Conservation (phyloP, 2,329 filamentous ascomycete genomes). For the Paecilomyces dactylethromorphus region DNA sequence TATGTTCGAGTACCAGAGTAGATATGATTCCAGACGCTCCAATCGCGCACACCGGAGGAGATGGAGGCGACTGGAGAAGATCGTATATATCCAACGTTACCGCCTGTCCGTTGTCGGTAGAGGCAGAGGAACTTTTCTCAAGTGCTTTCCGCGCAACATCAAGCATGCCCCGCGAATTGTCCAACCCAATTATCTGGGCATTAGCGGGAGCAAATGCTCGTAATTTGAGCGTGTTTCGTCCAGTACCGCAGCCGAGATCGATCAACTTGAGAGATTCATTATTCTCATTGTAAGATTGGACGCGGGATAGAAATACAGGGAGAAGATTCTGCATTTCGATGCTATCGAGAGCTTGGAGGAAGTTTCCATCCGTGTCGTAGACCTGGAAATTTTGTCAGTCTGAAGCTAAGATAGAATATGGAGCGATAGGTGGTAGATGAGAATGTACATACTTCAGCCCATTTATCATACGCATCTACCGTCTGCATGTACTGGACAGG, state of each 20-base stretch:
- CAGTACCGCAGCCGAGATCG: slow-evolving; percentile 62
- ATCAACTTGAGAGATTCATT: slow-evolving; percentile 35
- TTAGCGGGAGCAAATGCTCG: slow-evolving; percentile 11
- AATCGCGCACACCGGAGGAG: slow-evolving; percentile 11
- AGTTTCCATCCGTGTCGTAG: slow-evolving; percentile 62
- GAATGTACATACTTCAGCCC: slow-evolving; percentile 23
- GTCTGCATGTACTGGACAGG: slow-evolving; percentile 26
- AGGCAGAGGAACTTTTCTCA: slow-evolving; percentile 4
- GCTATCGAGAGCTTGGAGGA: slow-evolving; percentile 59
- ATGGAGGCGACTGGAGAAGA: slow-evolving; percentile 23
- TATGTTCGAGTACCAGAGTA: slow-evolving; percentile 60
- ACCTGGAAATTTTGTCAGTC: slow-evolving; percentile 23
- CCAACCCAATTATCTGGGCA: slow-evolving; percentile 46
- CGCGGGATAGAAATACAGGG: slow-evolving; percentile 38
- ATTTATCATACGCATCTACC: slow-evolving; percentile 31
- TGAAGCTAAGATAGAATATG: neutral
- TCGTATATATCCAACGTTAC: slow-evolving; percentile 33
- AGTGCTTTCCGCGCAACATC: slow-evolving; percentile 42
- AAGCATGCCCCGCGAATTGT: slow-evolving; percentile 54
- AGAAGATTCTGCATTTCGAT: slow-evolving; percentile 48
- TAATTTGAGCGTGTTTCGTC: slow-evolving; percentile 54
- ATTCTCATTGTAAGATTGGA: slow-evolving; percentile 8
- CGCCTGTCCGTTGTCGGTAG: neutral
- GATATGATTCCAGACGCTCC: slow-evolving; percentile 46
- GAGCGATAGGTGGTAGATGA: neutral